Percentiles rank a stretch among this genome's conserved stretches.
These are phyloP conservation scores for Solanum chacoense DNA, from an alignment of 305 asterid genomes.

Conservation along the genomic window DNA sequence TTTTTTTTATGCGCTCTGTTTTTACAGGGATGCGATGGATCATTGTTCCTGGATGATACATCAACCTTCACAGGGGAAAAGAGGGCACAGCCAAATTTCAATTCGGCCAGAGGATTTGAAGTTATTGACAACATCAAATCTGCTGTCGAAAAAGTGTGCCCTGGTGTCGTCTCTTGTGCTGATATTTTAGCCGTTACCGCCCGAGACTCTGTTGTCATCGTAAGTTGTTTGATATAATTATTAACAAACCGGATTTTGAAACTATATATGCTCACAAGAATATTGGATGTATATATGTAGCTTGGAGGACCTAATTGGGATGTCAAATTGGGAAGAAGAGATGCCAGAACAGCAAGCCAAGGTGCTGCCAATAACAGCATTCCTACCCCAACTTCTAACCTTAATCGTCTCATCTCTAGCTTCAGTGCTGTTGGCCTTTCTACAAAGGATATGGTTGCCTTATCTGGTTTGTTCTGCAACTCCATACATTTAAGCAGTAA, in stretches of 20 bases:
- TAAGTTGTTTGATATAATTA: slow-evolving; percentile 14
- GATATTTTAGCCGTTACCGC: slow-evolving; percentile 58
- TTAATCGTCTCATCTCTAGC: slow-evolving; percentile 47
- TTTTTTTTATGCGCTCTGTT: not conserved
- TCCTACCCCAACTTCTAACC: slow-evolving; percentile 74
- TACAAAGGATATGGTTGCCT: slow-evolving; percentile 57
- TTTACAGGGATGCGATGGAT: slow-evolving; percentile 73
- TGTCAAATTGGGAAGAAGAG: slow-evolving; percentile 74
- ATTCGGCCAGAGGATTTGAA: slow-evolving; percentile 62
- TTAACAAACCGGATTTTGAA: too few relatives aligned
- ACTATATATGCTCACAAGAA: too few relatives aligned
- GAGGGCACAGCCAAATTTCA: slow-evolving; percentile 45
- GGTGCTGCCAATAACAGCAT: slow-evolving; percentile 66
- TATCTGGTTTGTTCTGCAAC: slow-evolving; percentile 31
- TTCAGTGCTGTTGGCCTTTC: slow-evolving; percentile 69
- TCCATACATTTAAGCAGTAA: not conserved
- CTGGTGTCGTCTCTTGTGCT: slow-evolving; percentile 60
- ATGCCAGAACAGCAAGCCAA: slow-evolving; percentile 65
- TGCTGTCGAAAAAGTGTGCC: slow-evolving; percentile 55
- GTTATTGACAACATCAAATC: slow-evolving; percentile 59
- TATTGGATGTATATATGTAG: slow-evolving; percentile 14
- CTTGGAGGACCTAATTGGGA: slow-evolving; percentile 73
- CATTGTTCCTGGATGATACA: slow-evolving; percentile 69
- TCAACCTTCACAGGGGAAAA: slow-evolving; percentile 63
- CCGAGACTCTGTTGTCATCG: slow-evolving; percentile 52